Base-by-base conservation (phyloP, 2,329 filamentous ascomycete genomes). In the Dactylellina drechsleri region DNA sequence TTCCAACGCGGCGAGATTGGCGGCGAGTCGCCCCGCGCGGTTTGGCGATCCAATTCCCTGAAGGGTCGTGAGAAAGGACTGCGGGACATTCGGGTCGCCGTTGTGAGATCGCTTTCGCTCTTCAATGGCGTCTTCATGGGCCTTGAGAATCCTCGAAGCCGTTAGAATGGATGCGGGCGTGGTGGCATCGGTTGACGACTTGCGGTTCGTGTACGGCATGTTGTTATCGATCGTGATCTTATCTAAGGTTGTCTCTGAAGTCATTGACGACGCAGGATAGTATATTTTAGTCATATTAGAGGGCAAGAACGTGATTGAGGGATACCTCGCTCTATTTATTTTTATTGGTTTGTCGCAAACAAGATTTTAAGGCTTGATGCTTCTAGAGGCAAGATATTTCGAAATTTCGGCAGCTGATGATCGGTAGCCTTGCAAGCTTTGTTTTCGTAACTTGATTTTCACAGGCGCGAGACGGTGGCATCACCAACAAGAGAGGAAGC, bases 1-100 rank as follows among this genome's bases (percentile, higher is more conserved):
- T 20, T 64, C 64, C n/a, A 75, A 43, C 7, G 58, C 60, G n/a
- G 71, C 71, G 41, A 75, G 61, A 43, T 75, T 75, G 58, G 71
- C 71, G 10, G 71, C 71, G 28, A 75, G 71, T 16, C 53, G 50
- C 36, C 68, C 50, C 4, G 71, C 71, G 16, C 64, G 71, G 49
- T 52, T 20, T 7, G 71, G 41, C 6, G 62, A 62, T 5, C 64
- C 71, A 31, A 75, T 64, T 15, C 52, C 71, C 18, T 75, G 64
- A 16, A 75, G 64, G 16, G 71, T 68, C 10, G 62, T 68, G 1
- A 68, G 28, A n/a, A 65, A 13, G 20, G 71, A 75, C 2, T 57
- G 64, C 15, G 67, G 60, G 8, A 75, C 49, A 60, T 75, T 15
- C 5, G 67, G 40, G 40, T 45, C 64, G 15, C 58, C 71, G n/a